phyloP scores from a whole-genome alignment of 495 filamentous ascomycete genomes.

The Beverwykella pulmonaria region DNA sequence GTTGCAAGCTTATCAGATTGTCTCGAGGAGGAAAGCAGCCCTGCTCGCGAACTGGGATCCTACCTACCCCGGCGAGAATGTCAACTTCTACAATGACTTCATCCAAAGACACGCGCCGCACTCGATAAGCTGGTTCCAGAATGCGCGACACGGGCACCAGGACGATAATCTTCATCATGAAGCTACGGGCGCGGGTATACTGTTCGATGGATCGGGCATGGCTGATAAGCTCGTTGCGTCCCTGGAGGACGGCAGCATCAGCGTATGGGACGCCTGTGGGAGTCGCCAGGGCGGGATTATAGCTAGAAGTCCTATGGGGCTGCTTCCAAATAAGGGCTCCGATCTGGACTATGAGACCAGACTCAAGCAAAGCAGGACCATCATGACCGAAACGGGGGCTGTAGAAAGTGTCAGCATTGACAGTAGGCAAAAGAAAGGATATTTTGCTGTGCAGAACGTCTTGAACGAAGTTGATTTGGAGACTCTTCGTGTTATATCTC shows the following conservation, averaged over 20 bases:
- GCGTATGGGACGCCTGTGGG: conserved; percentile 79
- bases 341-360: conserved; percentile 45
- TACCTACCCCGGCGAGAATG: conserved; percentile 64
- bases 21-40: conserved; percentile 51
- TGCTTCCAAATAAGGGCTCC: conserved; percentile 52
- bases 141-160: conserved; percentile 40
- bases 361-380: conserved; percentile 47
- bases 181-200: conserved; percentile 68
- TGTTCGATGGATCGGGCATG: conserved; percentile 55
- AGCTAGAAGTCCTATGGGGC: conserved; percentile 63
- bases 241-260: conserved; percentile 81
- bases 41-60: conserved; percentile 82
- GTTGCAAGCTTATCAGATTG: conserved; percentile 40
- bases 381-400: conserved; percentile 66
- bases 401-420: conserved; percentile 86
- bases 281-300: conserved; percentile 67
- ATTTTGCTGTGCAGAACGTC: conserved; percentile 73
- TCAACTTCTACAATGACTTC: conserved; percentile 87
- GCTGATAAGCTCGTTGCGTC: conserved; percentile 70
- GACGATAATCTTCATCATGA: conserved; percentile 48
- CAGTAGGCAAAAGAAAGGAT: conserved; percentile 67
- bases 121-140: conserved; percentile 68
- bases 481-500: conserved; percentile 70
- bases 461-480: conserved; percentile 84
- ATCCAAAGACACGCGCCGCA: conserved; percentile 78